phyloP scores from a whole-genome alignment of 345 rosid genomes.

The Psidium friedrichsthalianum region DNA sequence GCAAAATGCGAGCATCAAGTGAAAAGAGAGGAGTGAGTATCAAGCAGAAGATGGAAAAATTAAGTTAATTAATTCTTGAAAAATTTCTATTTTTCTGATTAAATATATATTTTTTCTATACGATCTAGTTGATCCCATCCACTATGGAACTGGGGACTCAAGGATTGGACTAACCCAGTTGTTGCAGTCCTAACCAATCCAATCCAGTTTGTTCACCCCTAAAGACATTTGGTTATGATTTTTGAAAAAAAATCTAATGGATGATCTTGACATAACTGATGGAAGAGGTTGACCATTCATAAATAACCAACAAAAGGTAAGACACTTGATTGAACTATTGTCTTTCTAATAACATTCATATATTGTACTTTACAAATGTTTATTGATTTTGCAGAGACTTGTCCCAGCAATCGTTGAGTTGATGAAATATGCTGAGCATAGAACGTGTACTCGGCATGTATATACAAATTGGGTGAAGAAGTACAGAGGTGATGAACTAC shows the following conservation, averaged over 20 bases:
- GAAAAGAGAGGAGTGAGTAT: no score
- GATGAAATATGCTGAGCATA: not conserved
- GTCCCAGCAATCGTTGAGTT: fast-evolving
- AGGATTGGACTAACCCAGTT: no score
- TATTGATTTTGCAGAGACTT: fast-evolving
- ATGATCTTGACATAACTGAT: fast-evolving
- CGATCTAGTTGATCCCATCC: no score
- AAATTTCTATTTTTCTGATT: no score
- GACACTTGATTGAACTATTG: not conserved
- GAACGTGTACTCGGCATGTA: not conserved
- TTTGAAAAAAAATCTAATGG: not conserved
- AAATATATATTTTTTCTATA: no score
- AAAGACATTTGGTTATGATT: fast-evolving
- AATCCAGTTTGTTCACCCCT: no score
- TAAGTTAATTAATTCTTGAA: no score
- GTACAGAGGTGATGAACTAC: not conserved
- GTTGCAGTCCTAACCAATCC: no score
- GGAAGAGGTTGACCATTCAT: not conserved
- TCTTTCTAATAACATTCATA: not conserved
- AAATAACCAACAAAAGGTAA: not conserved
- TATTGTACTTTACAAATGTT: not conserved
- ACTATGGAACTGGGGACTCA: no score
- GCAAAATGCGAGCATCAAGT: no score
- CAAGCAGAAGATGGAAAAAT: no score
- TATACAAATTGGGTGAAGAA: not conserved